Evolutionary conservation across 495 filamentous ascomycete genomes (phyloP).

Genomic region (Talaromyces borbonicus): DNA sequence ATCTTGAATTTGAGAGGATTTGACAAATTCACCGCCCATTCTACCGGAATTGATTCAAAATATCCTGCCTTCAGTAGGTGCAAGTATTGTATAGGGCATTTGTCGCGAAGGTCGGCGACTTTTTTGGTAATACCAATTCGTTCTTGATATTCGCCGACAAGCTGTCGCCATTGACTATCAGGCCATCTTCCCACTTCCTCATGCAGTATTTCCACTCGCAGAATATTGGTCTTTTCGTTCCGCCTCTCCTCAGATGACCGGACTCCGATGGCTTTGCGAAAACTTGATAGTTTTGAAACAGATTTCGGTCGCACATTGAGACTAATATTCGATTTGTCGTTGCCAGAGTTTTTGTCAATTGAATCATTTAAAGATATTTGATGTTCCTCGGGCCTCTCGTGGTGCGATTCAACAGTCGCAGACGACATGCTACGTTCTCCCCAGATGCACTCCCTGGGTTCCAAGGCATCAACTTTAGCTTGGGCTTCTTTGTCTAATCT

Average conservation of each 20-base stretch:
- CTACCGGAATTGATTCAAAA: constrained; percentile 39
- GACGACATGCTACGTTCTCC: constrained; percentile 12
- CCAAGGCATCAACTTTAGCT: constrained; percentile 21
- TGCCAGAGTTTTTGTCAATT: neutral
- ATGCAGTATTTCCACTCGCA: constrained; percentile 26
- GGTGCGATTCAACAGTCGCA: too few relatives aligned
- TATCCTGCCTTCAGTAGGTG: constrained; percentile 39
- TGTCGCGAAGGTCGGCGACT: constrained; percentile 28
- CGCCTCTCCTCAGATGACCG: constrained; percentile 27
- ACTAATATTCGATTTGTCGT: neutral
- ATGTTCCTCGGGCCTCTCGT: too few relatives aligned
- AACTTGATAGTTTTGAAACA: constrained; percentile 20
- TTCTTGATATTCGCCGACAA: constrained; percentile 32
- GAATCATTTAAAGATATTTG: too few relatives aligned
- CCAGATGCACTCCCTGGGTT: constrained; percentile 34
- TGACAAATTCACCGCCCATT: constrained; percentile 28
- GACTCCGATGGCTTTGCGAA: constrained; percentile 28
- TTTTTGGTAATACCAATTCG: constrained; percentile 29
- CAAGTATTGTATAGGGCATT: constrained; percentile 32
- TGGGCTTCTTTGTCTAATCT: constrained; percentile 29
- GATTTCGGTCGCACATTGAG: neutral
- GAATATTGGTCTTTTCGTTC: constrained; percentile 11
- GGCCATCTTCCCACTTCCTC: constrained; percentile 37
- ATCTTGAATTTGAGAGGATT: constrained; percentile 38
- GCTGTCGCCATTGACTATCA: constrained; percentile 21